A percentile compares a stretch with the other conserved stretches of the same genome.
Conservation (phyloP, 345 rosid genomes). For the Aquilaria sinensis region DNA sequence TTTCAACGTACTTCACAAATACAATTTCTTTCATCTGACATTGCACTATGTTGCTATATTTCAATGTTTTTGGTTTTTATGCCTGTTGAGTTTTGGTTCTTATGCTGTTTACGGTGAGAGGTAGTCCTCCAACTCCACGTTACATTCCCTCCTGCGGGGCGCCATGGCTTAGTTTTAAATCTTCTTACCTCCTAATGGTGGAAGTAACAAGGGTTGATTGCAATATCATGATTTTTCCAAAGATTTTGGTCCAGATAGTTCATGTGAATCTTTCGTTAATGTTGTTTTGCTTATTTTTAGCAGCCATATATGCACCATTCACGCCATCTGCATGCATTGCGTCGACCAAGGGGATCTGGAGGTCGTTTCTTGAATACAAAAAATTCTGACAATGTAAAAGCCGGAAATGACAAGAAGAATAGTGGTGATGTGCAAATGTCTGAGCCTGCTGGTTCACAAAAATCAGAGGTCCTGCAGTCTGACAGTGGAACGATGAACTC, state of each 20-base stretch:
- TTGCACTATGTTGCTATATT: too few relatives aligned
- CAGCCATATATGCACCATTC: conserved; percentile 93
- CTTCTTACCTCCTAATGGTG: too few relatives aligned
- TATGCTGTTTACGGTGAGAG: too few relatives aligned
- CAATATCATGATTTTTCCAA: neutral
- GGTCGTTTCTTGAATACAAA: conserved; percentile 92
- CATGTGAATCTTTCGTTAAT: neutral
- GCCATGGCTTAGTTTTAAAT: too few relatives aligned
- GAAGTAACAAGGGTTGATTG: too few relatives aligned
- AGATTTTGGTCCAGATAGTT: conserved; percentile 7
- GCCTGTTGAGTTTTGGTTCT: too few relatives aligned
- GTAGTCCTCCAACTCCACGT: too few relatives aligned
- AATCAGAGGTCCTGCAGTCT: conserved; percentile 73
- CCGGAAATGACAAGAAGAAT: conserved; percentile 29
- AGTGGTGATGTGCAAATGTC: conserved; percentile 6
- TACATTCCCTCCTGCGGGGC: too few relatives aligned
- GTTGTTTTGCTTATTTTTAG: conserved; percentile 12
- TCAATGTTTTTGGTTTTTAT: too few relatives aligned
- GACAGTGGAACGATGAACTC: conserved; percentile 61
- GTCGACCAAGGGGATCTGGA: conserved; percentile 92
- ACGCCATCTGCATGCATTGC: conserved; percentile 93
- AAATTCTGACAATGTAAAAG: conserved; percentile 19
- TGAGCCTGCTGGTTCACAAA: conserved; percentile 65
- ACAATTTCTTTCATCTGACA: too few relatives aligned
- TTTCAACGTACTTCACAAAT: too few relatives aligned